These are phyloP conservation scores for Andrographis paniculata DNA, from an alignment of 305 asterid genomes.

Conservation along the genomic window DNA sequence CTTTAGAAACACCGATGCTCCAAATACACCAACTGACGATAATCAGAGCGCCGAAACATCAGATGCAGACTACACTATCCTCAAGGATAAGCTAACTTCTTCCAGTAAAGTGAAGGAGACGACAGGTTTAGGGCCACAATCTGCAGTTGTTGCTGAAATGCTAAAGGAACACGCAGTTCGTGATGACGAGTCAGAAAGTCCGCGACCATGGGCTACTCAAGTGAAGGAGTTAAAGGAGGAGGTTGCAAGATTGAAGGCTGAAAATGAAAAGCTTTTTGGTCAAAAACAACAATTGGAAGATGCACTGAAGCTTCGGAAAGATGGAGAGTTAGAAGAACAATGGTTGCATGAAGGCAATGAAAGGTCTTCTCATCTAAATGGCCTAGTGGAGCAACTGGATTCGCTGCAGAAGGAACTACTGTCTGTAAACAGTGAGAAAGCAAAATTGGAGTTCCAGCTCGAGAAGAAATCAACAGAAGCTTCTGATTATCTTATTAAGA, in stretches of 20 bases:
- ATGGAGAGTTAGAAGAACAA: conserved; percentile 24
- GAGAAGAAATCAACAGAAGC: conserved; percentile 26
- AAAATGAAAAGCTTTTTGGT: conserved; percentile 22
- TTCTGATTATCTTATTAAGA: conserved; percentile 16
- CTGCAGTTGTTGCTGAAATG: neutral
- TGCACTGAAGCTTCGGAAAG: conserved; percentile 18
- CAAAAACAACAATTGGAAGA: conserved; percentile 34
- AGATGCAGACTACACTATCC: conserved; percentile 42
- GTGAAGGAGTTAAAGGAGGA: conserved; percentile 31
- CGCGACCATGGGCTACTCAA: conserved; percentile 12
- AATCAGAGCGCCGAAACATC: conserved; percentile 23
- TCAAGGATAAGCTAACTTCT: conserved; percentile 54
- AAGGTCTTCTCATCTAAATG: conserved; percentile 15
- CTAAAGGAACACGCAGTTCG: conserved; percentile 24
- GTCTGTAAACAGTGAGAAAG: conserved; percentile 16
- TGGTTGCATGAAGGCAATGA: conserved; percentile 14
- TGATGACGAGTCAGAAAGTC: conserved; percentile 19
- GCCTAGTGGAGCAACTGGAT: conserved; percentile 16
- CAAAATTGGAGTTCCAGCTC: conserved; percentile 29
- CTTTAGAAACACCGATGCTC: conserved; percentile 13
- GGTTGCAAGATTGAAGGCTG: conserved; percentile 31
- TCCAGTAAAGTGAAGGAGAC: conserved; percentile 36
- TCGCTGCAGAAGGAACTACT: conserved; percentile 27
- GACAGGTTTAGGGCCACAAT: conserved; percentile 11
- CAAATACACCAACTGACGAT: conserved; percentile 10